These are phyloP conservation scores for Penicillium sp. DNA, from an alignment of 2,329 filamentous ascomycete species.

Conservation along the genomic window DNA sequence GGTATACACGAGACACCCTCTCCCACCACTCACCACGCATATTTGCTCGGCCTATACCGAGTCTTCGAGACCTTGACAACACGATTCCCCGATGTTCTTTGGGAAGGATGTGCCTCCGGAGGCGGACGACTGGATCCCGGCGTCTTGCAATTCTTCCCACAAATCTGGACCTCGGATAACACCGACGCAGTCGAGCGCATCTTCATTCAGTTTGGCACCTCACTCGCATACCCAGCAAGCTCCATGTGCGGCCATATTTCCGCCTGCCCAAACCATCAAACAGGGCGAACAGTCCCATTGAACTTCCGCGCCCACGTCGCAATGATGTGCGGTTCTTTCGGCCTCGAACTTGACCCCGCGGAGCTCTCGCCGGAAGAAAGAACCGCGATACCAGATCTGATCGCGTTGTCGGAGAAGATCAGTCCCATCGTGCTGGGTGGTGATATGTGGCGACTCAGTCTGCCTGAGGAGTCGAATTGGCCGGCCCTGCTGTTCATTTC, in stretches of 20 bases:
- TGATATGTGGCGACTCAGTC: constrained; percentile 60
- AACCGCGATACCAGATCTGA: constrained; percentile 55
- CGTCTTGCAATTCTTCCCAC: constrained; percentile 65
- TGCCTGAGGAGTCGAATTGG: constrained; percentile 63
- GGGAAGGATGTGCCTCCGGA: constrained; percentile 67
- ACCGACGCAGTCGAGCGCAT: constrained; percentile 64
- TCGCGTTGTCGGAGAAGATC: constrained; percentile 57
- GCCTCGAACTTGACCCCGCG: constrained; percentile 62
- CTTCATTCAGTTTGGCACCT: constrained; percentile 66
- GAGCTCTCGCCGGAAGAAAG: constrained; percentile 55
- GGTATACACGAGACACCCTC: constrained; percentile 62
- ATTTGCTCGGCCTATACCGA: constrained; percentile 65
- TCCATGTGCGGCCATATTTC: constrained; percentile 67
- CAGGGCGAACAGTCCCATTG: constrained; percentile 57
- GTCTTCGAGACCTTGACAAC: constrained; percentile 63
- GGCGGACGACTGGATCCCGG: constrained; percentile 67
- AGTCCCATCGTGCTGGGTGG: constrained; percentile 62
- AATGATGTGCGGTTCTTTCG: constrained; percentile 69
- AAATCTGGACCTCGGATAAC: constrained; percentile 67
- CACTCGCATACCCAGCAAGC: constrained; percentile 62
- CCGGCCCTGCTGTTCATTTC: constrained; percentile 63
- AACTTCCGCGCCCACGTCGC: constrained; percentile 65
- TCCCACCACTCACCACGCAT: constrained; percentile 57
- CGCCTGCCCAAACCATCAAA: constrained; percentile 61
- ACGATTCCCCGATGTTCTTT: constrained; percentile 62